Base-by-base conservation (phyloP, 129 eudicot genomes). In the Flaveria trinervia region DNA sequence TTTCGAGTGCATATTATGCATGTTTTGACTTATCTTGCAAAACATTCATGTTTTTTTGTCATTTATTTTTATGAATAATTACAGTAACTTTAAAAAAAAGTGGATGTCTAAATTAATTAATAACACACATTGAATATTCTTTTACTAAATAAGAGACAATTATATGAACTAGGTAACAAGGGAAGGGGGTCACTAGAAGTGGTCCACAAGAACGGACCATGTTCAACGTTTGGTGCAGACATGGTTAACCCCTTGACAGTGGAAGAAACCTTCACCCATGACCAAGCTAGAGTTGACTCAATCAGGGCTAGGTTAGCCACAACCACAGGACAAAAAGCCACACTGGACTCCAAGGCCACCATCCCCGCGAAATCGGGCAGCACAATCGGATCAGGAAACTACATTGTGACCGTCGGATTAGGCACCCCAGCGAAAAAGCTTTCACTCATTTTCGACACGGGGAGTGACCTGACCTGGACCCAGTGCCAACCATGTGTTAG, bases 391-490 rank as follows among this genome's bases (percentile, higher is more conserved):
- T 46, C 90, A 0, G 91, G 87, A 2, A 88, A 88, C 80, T 92
- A 88, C 84, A 16, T 92, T 12, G 96, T 90, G n/a, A 68, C 79
- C 5, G 57, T 90, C 7, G 96, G 94, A 23, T 81, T 92, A 5
- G 98, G 96, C 9, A 84, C 92, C 43, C 98, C 98, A 1, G 49
- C 61, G 28, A 88, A 83, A 14, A 64, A 83, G 23, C 72, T 85
- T 7, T 78, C 89, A 4, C 74, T 92, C 48, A 56, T 86, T 3
- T 89, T 92, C 62, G 98, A 92, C 83, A 92, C 96, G 0, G 98
- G 98, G 4, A 88, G 94, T 15, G 88, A 86, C 69, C 74, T 92
- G 2, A 89, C 98, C 3, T 92, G 98, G 98, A 90, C 92, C 6
- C 98, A 92, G 22, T 92, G 98, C 66, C 55, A 87, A 48, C 96